These are phyloP conservation scores for Nemophila menziesii DNA, from an alignment of 257 asterid genomes.

Conservation along the genomic window DNA sequence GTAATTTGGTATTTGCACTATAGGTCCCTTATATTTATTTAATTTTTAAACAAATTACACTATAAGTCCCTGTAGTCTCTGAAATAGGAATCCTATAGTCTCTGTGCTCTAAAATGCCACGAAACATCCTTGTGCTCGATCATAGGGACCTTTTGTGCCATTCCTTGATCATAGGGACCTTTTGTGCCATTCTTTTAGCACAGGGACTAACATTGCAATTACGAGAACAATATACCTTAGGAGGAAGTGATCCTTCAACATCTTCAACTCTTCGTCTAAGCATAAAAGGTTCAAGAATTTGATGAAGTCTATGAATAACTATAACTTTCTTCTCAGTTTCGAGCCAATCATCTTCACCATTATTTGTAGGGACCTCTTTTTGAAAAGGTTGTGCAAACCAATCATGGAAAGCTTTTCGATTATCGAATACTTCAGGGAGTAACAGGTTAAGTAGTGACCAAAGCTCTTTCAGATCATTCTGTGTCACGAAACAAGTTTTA, in stretches of 20 bases:
- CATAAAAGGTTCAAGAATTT: constrained; percentile 98
- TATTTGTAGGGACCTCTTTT: constrained; percentile 73
- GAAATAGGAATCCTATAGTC: too few species aligned
- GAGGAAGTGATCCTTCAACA: constrained; percentile 99
- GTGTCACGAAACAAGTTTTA: constrained; percentile 26
- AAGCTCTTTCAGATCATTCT: constrained; percentile 97
- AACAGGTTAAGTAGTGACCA: constrained; percentile 96
- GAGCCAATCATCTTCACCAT: constrained; percentile 95
- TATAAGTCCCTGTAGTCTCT: too few species aligned
- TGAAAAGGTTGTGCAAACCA: constrained; percentile 99
- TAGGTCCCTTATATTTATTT: too few species aligned
- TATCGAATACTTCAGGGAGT: constrained; percentile 97
- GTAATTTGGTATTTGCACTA: too few species aligned
- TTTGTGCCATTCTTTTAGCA: too few species aligned
- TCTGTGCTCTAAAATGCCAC: too few species aligned
- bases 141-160: too few species aligned
- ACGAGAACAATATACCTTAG: constrained; percentile 56
- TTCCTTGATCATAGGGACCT: too few species aligned
- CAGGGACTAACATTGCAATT: too few species aligned
- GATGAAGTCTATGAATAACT: constrained; percentile 94
- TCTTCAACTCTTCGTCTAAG: constrained; percentile 99
- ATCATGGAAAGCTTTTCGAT: constrained; percentile 92
- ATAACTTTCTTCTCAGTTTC: constrained; percentile 99
- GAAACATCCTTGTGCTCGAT: too few species aligned
- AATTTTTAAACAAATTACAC: too few species aligned